Conservation (phyloP, 2,329 filamentous ascomycete genomes). For the Phoma sp. region DNA sequence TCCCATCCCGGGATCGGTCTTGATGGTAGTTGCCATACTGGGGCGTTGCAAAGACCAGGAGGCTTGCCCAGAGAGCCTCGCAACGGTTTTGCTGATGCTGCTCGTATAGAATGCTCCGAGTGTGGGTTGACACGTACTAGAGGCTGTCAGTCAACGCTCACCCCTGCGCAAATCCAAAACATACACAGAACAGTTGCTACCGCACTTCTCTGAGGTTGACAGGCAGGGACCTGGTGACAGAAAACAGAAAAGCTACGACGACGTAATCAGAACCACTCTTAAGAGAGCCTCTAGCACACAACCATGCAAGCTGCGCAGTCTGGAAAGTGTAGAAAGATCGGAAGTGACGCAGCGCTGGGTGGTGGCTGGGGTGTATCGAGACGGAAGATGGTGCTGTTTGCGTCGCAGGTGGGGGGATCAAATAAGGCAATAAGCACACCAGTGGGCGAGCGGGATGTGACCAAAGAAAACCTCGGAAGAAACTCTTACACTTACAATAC, state of each 20-base stretch:
- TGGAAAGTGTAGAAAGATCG: background rate
- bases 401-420: conserved; percentile 21
- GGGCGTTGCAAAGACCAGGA: conserved; percentile 36
- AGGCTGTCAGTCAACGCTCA: conserved; percentile 32
- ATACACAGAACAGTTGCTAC: conserved; percentile 26
- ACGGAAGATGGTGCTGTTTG: conserved; percentile 28
- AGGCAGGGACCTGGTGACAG: conserved; percentile 6
- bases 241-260: background rate
- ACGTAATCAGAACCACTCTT: conserved; percentile 6
- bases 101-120: conserved; percentile 1
- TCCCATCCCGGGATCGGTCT: conserved; percentile 40
- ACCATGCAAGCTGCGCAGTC: background rate
- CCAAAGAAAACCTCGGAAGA: conserved; percentile 18
- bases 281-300: background rate
- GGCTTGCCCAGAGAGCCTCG: background rate
- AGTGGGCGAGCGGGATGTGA: conserved; percentile 21
- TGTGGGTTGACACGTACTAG: conserved; percentile 18
- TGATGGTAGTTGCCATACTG: conserved; percentile 44
- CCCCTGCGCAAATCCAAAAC: conserved; percentile 35
- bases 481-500: conserved; percentile 33
- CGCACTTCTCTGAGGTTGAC: conserved; percentile 9
- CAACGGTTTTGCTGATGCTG: background rate
- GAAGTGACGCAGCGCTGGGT: conserved; percentile 16
- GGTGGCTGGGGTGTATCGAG: conserved; percentile 33
- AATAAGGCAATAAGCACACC: conserved; percentile 21